Evolutionary conservation across 1,284 basidiomycete genomes (phyloP).

Genomic region (Microbotryum violaceum): DNA sequence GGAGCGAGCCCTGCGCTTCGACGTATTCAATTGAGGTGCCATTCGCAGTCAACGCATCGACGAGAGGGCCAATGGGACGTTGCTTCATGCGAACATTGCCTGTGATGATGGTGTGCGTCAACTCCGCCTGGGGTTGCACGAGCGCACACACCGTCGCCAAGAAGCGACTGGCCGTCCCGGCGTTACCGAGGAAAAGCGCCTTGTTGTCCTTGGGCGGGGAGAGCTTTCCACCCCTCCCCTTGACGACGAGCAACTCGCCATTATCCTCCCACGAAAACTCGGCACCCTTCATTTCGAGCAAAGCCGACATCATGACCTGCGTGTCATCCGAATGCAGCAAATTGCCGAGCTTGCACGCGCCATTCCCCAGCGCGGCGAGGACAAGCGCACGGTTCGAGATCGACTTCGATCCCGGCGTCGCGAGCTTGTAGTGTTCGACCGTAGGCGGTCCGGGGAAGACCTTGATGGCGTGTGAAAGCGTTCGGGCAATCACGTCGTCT

Average conservation of each 20-base stretch:
- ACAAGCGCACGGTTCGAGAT: constrained; percentile 94
- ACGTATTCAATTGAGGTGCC: constrained; percentile 71
- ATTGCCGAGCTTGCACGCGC: constrained; percentile 82
- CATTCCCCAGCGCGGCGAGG: constrained; percentile 81
- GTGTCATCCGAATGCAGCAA: constrained; percentile 96
- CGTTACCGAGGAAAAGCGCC: constrained; percentile 92
- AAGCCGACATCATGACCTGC: constrained; percentile 95
- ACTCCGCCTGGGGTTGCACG: constrained; percentile 45
- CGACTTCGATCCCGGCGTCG: constrained; percentile 92
- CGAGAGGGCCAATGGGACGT: constrained; percentile 86
- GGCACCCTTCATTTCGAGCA: constrained; percentile 84
- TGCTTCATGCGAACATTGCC: constrained; percentile 99
- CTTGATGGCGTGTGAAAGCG: constrained; percentile 65
- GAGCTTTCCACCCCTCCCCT: constrained; percentile 76
- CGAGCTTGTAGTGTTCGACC: constrained; percentile 65
- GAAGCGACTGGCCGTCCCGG: constrained; percentile 96
- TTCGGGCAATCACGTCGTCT: constrained; percentile 71
- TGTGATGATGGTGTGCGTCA: constrained; percentile 67
- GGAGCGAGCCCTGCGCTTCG: constrained; percentile 76
- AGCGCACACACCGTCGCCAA: constrained; percentile 91
- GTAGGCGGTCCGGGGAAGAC: constrained; percentile 60
- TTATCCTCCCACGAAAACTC: constrained; percentile 85
- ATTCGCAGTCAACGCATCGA: constrained; percentile 78
- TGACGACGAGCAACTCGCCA: constrained; percentile 85
- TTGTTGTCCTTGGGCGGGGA: constrained; percentile 67